phyloP scores from a whole-genome alignment of 495 filamentous ascomycete genomes.

The Venustampulla echinocandica region DNA sequence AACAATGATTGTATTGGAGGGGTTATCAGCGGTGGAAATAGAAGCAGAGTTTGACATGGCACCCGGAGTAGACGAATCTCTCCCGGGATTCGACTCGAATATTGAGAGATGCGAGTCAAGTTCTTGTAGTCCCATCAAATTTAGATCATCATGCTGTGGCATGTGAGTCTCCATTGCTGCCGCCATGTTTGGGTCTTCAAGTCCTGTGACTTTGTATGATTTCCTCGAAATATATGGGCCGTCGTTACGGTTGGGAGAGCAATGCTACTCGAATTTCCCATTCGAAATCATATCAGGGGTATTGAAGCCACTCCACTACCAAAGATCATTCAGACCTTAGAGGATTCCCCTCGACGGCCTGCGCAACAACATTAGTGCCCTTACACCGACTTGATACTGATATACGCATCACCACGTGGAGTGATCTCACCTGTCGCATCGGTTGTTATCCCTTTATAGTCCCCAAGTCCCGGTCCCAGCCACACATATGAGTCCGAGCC shows the following conservation, averaged over 20 bases:
- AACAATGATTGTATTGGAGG: conserved; percentile 18
- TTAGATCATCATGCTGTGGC: conserved; percentile 19
- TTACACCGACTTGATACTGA: conserved; percentile 5
- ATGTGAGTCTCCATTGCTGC: conserved; percentile 18
- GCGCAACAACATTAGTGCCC: conserved; percentile 7
- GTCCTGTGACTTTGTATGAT: conserved; percentile 12
- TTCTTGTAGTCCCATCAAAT: conserved; percentile 26
- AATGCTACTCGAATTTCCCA: conserved; percentile 17
- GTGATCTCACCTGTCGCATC: conserved; percentile 20
- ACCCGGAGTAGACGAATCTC: conserved; percentile 16
- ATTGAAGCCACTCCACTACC: conserved; percentile 5
- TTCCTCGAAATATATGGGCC: conserved; percentile 18
- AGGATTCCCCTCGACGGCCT: conserved; percentile 3
- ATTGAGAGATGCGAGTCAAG: conserved; percentile 22
- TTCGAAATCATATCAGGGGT: conserved; percentile 18
- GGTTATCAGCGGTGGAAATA: conserved; percentile 8
- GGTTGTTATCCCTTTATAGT: conserved; percentile 10
- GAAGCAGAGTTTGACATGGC: conserved; percentile 15
- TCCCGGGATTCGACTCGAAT: conserved; percentile 16
- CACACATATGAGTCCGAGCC: conserved; percentile 3
- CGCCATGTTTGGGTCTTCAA: conserved; percentile 17
- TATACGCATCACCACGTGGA: conserved; percentile 22
- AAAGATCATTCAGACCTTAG: conserved; percentile 14
- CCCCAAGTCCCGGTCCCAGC: conserved; percentile 3
- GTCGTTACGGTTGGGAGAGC: conserved; percentile 14